Evolutionary conservation across 2,329 filamentous ascomycete genomes (phyloP).

Genomic region (Pestalotiopsis sp.): DNA sequence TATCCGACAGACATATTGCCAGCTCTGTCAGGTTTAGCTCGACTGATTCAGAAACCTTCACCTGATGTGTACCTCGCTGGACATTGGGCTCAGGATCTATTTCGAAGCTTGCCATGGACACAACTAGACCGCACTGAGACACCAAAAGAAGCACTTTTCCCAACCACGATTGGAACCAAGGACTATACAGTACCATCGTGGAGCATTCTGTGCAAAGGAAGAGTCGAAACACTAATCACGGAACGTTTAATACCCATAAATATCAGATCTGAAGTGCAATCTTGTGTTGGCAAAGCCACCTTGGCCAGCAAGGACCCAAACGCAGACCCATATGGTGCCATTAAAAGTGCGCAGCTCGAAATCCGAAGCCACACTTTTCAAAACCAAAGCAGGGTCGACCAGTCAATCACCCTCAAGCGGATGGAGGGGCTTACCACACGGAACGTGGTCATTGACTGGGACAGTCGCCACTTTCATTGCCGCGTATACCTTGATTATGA

Average conservation of each 20-base stretch:
- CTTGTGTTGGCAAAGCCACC: not conserved
- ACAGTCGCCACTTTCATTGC: not conserved
- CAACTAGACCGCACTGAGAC: not conserved
- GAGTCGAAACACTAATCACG: not conserved
- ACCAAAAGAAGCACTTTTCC: not conserved
- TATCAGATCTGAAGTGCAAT: not conserved
- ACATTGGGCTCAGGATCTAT: not conserved
- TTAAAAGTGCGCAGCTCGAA: not conserved
- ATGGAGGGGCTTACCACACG: not conserved
- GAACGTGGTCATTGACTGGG: not conserved
- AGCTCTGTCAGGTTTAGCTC: not conserved
- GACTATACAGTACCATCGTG: not conserved
- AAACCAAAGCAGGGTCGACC: not conserved
- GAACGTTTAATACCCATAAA: fast-evolving
- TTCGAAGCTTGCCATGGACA: not conserved
- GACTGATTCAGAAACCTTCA: not conserved
- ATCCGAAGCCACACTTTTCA: not conserved
- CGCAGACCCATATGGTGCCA: not conserved
- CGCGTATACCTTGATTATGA: not conserved
- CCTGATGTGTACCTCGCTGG: not conserved
- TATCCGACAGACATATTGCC: not conserved
- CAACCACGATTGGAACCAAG: not conserved
- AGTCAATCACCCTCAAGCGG: not conserved
- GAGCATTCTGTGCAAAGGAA: not conserved
- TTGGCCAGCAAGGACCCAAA: not conserved